phyloP scores from a whole-genome alignment of 169 alveolate genomes.

The Cyclospora cayetanensis region DNA sequence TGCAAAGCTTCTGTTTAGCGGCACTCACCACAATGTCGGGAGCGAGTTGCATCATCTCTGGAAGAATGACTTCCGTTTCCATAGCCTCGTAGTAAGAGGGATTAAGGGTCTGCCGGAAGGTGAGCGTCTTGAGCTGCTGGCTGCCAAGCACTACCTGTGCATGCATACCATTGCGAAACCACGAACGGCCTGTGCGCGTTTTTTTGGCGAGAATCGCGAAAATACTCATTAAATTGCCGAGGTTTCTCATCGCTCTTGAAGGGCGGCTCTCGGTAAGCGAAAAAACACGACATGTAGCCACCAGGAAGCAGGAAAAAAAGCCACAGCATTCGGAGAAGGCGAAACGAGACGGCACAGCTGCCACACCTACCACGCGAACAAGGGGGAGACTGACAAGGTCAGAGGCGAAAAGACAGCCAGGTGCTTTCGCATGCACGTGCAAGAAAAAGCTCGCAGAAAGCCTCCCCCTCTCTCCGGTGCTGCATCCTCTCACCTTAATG shows the following conservation, averaged over 20 bases:
- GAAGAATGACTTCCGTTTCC: slow-evolving; percentile 87
- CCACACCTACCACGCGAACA: too few species aligned
- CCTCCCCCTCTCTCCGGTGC: not conserved
- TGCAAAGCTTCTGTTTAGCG: too few species aligned
- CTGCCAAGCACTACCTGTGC: slow-evolving; percentile 87
- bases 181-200: not conserved
- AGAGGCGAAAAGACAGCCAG: too few species aligned
- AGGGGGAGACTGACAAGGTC: too few species aligned
- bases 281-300: not conserved
- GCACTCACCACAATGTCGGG: slow-evolving; percentile 88
- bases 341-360: too few species aligned
- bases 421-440: too few species aligned
- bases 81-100: slow-evolving; percentile 90
- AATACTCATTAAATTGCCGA: not conserved
- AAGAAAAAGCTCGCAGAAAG: too few species aligned
- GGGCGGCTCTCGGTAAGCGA: not conserved
- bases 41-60: slow-evolving; percentile 86
- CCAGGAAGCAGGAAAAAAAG: too few species aligned
- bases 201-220: not conserved
- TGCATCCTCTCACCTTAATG: slow-evolving; percentile 53
- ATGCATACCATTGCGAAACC: not conserved
- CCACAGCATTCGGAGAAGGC: too few species aligned
- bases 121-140: slow-evolving; percentile 81
- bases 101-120: slow-evolving; percentile 82
- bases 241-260: not conserved